These are phyloP conservation scores for Selenicereus undatus DNA, from an alignment of 148 eudicot species.

Conservation along the genomic window DNA sequence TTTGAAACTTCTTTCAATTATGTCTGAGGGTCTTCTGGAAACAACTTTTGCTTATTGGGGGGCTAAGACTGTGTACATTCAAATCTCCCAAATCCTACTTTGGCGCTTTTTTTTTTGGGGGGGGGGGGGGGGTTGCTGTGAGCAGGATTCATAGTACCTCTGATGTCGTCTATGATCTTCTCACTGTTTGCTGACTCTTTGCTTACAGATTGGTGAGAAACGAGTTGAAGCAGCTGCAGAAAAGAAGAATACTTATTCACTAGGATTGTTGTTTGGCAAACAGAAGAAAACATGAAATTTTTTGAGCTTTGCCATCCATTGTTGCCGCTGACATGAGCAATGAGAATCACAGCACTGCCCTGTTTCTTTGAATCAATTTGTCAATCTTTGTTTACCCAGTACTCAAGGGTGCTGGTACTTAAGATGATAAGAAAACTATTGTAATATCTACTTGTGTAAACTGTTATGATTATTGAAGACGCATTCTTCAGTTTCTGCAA, in stretches of 20 bases:
- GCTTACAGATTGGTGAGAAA: slow-evolving; percentile 61
- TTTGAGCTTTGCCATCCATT: not conserved
- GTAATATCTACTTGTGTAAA: too few relatives aligned
- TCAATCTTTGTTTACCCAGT: not conserved
- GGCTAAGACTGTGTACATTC: too few relatives aligned
- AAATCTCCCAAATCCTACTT: not conserved
- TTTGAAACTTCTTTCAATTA: too few relatives aligned
- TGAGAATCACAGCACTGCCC: not conserved
- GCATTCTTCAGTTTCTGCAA: too few relatives aligned
- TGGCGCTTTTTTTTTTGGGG: not conserved
- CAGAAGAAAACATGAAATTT: slow-evolving; percentile 28
- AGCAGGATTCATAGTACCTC: not conserved
- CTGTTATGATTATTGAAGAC: too few relatives aligned
- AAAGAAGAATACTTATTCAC: slow-evolving; percentile 62
- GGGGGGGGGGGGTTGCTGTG: not conserved
- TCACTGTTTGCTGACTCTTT: slow-evolving; percentile 4
- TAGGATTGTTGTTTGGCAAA: slow-evolving; percentile 62
- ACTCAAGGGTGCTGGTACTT: too few relatives aligned
- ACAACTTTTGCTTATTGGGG: too few relatives aligned
- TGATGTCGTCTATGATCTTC: not conserved
- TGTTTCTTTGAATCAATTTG: not conserved
- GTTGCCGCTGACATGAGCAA: not conserved
- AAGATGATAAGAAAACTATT: too few relatives aligned
- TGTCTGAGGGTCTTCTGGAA: too few relatives aligned
- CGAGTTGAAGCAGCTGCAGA: slow-evolving; percentile 73